These are phyloP conservation scores for Amanita rubescens DNA, from an alignment of 768 basidiomycete species.

Conservation along the genomic window DNA sequence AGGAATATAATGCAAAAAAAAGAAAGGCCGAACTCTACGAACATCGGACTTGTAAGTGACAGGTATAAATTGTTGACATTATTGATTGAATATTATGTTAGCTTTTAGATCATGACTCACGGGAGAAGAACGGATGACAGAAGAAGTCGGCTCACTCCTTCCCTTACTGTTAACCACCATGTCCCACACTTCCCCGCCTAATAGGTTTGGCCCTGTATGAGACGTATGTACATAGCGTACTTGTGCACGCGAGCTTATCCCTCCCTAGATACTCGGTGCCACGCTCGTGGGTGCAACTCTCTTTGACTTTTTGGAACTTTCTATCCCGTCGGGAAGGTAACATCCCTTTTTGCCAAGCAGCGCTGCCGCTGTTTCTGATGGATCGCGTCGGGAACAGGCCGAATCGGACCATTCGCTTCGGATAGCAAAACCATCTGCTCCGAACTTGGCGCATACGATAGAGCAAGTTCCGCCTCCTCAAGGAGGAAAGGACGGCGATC, in stretches of 20 bases:
- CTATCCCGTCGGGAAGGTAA: conserved; percentile 19
- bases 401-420: conserved; percentile 8
- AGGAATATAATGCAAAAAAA: conserved; percentile 23
- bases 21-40: conserved; percentile 27
- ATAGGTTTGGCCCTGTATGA: conserved; percentile 12
- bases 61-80: background rate
- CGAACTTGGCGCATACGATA: too few species aligned
- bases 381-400: conserved; percentile 13
- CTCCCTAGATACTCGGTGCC: conserved; percentile 21
- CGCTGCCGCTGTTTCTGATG: background rate
- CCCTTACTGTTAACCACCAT: too few species aligned
- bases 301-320: conserved; percentile 23
- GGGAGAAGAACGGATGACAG: background rate
- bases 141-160: background rate
- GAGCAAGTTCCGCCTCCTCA: too few species aligned
- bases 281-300: conserved; percentile 18
- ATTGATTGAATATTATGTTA: background rate
- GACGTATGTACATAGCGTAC: background rate
- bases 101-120: background rate
- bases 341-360: conserved; percentile 18
- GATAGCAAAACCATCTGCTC: too few species aligned
- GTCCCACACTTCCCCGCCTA: conserved; percentile 1
- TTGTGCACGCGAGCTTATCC: background rate
- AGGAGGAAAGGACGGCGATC: too few species aligned
- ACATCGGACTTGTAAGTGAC: conserved; percentile 21